Evolutionary conservation across 2,329 filamentous ascomycete genomes (phyloP), one percentile per base, ranked within the genome.

Genomic region (Chaetomium sp.): DNA sequence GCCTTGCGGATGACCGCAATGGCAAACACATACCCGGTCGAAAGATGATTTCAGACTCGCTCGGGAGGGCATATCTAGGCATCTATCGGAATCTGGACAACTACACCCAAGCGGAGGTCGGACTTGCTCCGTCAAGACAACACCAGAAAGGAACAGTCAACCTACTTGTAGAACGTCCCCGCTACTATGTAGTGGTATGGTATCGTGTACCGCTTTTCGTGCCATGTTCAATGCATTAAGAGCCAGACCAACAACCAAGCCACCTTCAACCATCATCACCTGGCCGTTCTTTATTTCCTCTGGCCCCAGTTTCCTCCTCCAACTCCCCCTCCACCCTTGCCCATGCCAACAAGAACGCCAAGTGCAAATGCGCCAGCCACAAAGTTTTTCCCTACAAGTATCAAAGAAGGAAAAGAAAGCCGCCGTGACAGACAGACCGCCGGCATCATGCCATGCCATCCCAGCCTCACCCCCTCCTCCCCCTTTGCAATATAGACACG

Each of bases 321-420:
- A 42, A 54, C 55, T 45, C 53, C 56, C 42, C 55, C 23, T 19
- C 31, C 38, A 45, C 54, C 23, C 35, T 49, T 23, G 33, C 38
- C 56, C 58, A 57, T 57, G 58, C 62, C 62, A 60, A 60, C 49
- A 62, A 61, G 29, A 70, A 69, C 67, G 65, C 68, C 67, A 62
- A 69, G 63, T 64, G 65, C 67, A 70, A 67, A 67, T 65, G 65
- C 68, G 60, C 68, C 66, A 65, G 57, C 53, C 64, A 51, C 38
- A 29, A 50, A 33, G 23, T 33, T 53, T 60, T 57, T 25, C n/a
- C 57, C 65, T 42, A 62, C 29, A 55, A 60, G 60, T 47, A 38
- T 50, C 31, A 47, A 31, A 54, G 54, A 58, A 56, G 45, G 27
- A 53, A 13, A 50, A 23, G 9, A n/a, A 58, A 45, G 12, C 29